Evolutionary conservation across 495 filamentous ascomycete species (phyloP), one percentile per base, ranked within the genome.

Genomic region (Aspergillus sparsus): DNA sequence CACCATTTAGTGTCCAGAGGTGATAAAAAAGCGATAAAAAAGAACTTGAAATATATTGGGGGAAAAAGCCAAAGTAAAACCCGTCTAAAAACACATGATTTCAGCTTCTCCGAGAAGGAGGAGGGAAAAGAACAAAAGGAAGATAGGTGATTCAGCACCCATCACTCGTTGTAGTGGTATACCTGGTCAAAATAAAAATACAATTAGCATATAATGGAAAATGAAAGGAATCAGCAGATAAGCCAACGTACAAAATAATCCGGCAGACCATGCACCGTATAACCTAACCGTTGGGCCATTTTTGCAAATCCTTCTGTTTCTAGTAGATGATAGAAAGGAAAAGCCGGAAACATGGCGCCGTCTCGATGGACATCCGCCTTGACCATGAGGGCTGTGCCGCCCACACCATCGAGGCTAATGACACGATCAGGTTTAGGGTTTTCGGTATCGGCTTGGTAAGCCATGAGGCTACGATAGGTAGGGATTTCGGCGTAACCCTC

Each of bases 301-400:
- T 93, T 97, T 12, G 95, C 93, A 68, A 98, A 98, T 0, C 94
- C 94, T 70, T 98, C 94, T 6, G 95, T 98, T 78, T 98, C 94
- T 62, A 98, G 93, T 32, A 98, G 74, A 74, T 98, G 90, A 68
- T 95, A 98, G 70, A 98, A 98, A 4, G 93, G 74, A 71, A 98
- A 98, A 0, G 94, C 83, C 15, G 94, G 94, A 73, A 98, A 98
- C 94, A 98, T 98, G 57, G 95, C 94, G 5, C 94, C 94, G 71
- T 98, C 95, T 12, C 94, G 84, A 68, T 98, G 94, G 7, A 98
- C 94, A 57, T 98, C 95, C 0, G 95, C 94, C 78, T 97, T 97
- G 13, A 98, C 94, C 74, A 98, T 74, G 56, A 98, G 80, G 7
- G 93, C 90, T 2, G 94, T 96, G 6, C 94, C 94, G 49, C 94